Conservation (phyloP, 371 early-diverging fungal species). For the Phascolomyces articulosus region DNA sequence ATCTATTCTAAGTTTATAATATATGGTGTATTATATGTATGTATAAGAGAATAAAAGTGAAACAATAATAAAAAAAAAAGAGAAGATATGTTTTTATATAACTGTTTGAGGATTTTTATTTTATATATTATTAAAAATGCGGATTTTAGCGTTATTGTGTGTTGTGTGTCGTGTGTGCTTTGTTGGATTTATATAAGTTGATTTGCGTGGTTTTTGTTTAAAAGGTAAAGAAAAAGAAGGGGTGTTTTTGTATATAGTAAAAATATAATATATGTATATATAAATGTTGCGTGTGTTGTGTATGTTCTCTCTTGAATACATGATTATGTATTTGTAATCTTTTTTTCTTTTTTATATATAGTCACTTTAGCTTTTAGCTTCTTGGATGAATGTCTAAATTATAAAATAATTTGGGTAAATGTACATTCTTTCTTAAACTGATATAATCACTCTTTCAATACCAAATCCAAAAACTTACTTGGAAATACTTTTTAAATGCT, state of each 20-base stretch:
- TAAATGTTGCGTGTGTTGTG: neutral
- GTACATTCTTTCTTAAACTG: too few species aligned
- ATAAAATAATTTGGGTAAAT: conserved; percentile 1
- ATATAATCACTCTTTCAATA: too few species aligned
- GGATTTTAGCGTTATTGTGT: neutral
- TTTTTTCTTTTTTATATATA: neutral
- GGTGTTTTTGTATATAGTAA: too few species aligned
- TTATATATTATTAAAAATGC: neutral
- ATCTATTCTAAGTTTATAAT: too few species aligned
- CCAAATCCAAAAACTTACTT: conserved; percentile 48
- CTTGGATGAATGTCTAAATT: conserved; percentile 46
- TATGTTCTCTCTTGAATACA: neutral
- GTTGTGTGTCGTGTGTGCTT: neutral
- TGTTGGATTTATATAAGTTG: neutral
- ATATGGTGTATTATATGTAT: too few species aligned
- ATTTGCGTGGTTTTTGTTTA: neutral
- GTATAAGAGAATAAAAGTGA: too few species aligned
- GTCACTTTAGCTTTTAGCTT: conserved; percentile 28
- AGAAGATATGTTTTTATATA: neutral
- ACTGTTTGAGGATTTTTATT: neutral
- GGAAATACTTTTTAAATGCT: conserved; percentile 74
- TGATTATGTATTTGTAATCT: neutral
- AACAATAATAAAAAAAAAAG: too few species aligned
- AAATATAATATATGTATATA: neutral
- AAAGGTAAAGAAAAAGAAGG: neutral